Percentiles rank a stretch among this genome's conserved stretches.
Evolutionary conservation across 495 filamentous ascomycete species (phyloP).

Genomic region (Cercophora scortea): DNA sequence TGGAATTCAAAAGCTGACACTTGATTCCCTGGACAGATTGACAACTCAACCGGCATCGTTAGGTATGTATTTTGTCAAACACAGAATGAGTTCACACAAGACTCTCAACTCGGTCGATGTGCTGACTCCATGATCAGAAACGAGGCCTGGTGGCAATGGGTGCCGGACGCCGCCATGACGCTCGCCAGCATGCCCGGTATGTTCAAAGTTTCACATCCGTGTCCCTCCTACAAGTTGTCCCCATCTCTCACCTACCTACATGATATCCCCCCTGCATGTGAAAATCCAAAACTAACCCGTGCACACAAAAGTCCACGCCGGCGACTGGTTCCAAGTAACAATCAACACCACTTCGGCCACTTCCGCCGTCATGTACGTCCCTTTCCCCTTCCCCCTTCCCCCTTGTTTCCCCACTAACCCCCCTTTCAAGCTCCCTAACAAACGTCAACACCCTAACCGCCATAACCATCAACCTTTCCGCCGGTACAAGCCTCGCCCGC

Average conservation of each 20-base stretch:
- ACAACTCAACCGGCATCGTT: conserved; percentile 14
- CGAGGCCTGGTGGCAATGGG: conserved; percentile 26
- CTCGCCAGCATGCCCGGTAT: conserved; percentile 17
- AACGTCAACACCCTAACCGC: conserved; percentile 11
- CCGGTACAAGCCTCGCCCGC: conserved; percentile 14
- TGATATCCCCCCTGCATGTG: background rate
- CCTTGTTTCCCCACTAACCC: background rate
- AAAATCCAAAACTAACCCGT: background rate
- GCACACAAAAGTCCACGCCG: background rate
- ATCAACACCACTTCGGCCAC: conserved; percentile 20
- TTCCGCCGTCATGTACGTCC: conserved; percentile 11
- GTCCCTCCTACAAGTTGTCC: no score
- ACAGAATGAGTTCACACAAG: background rate
- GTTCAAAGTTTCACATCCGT: no score
- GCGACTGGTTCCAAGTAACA: conserved; percentile 22
- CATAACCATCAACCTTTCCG: conserved; percentile 5
- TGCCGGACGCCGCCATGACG: conserved; percentile 11
- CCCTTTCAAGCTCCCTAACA: conserved; percentile 6
- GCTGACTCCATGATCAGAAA: conserved; percentile 5
- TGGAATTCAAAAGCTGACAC: background rate
- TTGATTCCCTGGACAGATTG: conserved; percentile 4
- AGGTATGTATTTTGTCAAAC: conserved; percentile 2
- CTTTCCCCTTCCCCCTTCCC: background rate
- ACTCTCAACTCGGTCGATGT: no score
- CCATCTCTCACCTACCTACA: background rate